These are phyloP conservation scores for Kodamaea sp. DNA, from an alignment of 1,139 yeast genomes.

Conservation along the genomic window DNA sequence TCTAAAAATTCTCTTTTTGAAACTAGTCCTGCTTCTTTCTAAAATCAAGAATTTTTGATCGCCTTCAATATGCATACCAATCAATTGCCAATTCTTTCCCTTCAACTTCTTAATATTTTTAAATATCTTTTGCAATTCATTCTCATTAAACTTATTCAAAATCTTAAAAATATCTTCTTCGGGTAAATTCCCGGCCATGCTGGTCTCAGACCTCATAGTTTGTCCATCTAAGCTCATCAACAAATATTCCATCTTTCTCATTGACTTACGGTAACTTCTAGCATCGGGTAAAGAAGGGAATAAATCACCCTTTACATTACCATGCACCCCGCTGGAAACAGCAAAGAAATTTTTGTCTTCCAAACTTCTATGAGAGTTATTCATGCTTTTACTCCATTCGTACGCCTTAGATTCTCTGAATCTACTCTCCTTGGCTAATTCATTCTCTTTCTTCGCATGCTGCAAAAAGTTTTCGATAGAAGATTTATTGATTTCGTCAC, in stretches of 20 bases:
- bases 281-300: constrained; percentile 4
- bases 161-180: constrained; percentile 46
- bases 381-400: constrained; percentile 46
- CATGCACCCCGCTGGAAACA: constrained; percentile 1
- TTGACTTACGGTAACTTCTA: neutral
- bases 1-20: constrained; percentile 11
- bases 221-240: constrained; percentile 45
- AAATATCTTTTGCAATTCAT: constrained; percentile 28
- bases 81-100: constrained; percentile 40
- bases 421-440: constrained; percentile 35
- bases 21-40: constrained; percentile 19
- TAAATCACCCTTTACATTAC: neutral
- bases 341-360: constrained; percentile 38
- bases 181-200: constrained; percentile 38
- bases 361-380: constrained; percentile 36
- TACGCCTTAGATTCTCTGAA: constrained; percentile 51
- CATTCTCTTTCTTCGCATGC: constrained; percentile 32
- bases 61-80: constrained; percentile 35
- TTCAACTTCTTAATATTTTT: constrained; percentile 32
- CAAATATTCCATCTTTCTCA: constrained; percentile 33
- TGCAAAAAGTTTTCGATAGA: constrained; percentile 39
- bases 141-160: constrained; percentile 35
- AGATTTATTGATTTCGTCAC: constrained; percentile 13
- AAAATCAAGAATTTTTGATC: constrained; percentile 33
- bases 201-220: constrained; percentile 31